Base-by-base conservation (phyloP, 257 asterid genomes). In the Anisodus acutangulus region DNA sequence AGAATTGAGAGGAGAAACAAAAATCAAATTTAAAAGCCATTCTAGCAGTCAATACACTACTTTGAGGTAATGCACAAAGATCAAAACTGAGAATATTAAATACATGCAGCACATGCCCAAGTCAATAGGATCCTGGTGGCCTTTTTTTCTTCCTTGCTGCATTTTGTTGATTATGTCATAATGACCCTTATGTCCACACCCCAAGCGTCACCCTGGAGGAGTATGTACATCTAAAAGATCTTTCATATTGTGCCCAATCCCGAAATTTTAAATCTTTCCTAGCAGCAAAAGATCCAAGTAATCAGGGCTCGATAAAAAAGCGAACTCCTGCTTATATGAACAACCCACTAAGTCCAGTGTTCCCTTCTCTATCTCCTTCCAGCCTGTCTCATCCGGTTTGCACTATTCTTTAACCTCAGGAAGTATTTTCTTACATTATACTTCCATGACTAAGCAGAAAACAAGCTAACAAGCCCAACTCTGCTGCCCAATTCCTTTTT, bases 21-120 rank as follows among this genome's bases (percentile, higher is more conserved):
- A 62, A 22, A 76, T 51, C 17, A 76, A 49, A 76, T 12, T 26
- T 26, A 3, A 2, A 76, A 51, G 45, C 2, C 81, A 76, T 76
- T 76, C 47, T 13, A 13, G 62, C 13, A 76, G 63, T 76, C 81
- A 51, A 76, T 51, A 13, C 12, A 53, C 81, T 51, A 51, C 63
- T 26, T 53, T 8, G 15, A 45, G 58, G 19, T 53, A 15, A 9
- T 0, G 26, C 35, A 26, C 49, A 76, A 31, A 53, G 26, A 76
- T 51, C 64, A 76, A 22, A 76, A 53, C 15, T 53, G 63, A 76
- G 31, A 76, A 13, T 31, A 26, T 26, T 8, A 76, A 53, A 51
- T 49, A 47, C 81, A 19, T 76, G 47, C 5, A 53, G 0, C 45
- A 7, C 62, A 51, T 76, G 13, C 63, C 63, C 9, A 76, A 13